These are phyloP conservation scores for Apiotrichum laibachii DNA, from an alignment of 1,284 basidiomycete species.

Conservation along the genomic window DNA sequence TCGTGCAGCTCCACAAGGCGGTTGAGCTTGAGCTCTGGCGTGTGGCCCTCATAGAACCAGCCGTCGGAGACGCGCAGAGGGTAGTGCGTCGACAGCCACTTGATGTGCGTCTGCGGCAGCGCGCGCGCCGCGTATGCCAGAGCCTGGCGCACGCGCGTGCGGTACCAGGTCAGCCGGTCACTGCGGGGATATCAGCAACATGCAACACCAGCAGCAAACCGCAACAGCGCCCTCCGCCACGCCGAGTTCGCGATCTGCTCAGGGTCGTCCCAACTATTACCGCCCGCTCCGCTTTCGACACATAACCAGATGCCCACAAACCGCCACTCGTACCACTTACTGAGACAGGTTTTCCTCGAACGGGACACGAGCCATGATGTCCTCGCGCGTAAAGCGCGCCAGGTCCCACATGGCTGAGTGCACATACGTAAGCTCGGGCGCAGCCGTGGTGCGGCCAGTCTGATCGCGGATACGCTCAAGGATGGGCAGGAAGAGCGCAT, in stretches of 20 bases:
- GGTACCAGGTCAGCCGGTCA: constrained; percentile 17
- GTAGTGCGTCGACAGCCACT: constrained; percentile 23
- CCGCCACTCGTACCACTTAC: no score
- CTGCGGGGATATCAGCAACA: no score
- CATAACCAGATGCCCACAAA: no score
- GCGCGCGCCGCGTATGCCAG: constrained; percentile 4
- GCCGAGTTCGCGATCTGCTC: no score
- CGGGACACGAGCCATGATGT: constrained; percentile 3
- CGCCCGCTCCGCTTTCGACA: no score
- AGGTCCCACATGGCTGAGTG: constrained; percentile 23
- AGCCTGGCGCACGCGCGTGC: constrained; percentile 14
- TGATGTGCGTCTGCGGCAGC: constrained; percentile 17
- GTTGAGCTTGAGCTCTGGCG: constrained; percentile 12
- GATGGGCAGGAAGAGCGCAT: constrained; percentile 10
- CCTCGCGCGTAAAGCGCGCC: constrained; percentile 17
- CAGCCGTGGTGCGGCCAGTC: constrained; percentile 1
- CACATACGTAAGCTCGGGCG: constrained; percentile 22
- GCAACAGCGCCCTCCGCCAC: no score
- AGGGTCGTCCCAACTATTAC: no score
- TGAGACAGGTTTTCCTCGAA: background rate
- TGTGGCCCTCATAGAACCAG: constrained; percentile 17
- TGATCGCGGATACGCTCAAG: constrained; percentile 5
- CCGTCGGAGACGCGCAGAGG: constrained; percentile 10
- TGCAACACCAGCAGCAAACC: no score
- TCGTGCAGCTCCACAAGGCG: constrained; percentile 14